Evolutionary conservation across 164 flowering plant species (phyloP), one percentile per base, ranked within the genome.

Genomic region (Annona cherimola): DNA sequence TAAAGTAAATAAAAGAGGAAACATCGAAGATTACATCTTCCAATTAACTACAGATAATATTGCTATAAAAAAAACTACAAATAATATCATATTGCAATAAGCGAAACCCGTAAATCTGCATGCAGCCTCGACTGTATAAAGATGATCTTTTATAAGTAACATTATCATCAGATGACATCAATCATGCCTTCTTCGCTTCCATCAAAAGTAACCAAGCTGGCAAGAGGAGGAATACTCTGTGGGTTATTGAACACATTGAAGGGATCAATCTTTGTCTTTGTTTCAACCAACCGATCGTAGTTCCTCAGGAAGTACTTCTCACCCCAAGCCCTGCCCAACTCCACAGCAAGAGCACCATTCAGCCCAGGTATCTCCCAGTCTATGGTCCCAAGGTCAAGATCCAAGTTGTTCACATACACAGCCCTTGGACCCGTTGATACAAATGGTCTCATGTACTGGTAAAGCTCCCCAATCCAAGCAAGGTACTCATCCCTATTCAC

Each of bases 151-250:
- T 1, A 26, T 26, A 26, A 26, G 35, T 26, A 26, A 26, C 35
- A 26, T 26, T 26, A 26, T 26, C 35, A 26, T 26, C 35, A 26
- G 35, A 26, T 26, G 35, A 26, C 35, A 26, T 26, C 35, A 26
- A 26, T 26, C 35, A 26, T 26, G 35, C 35, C 35, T 26, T 26
- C 35, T 26, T 26, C 35, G 35, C 35, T 26, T 26, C 35, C 35
- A 26, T 26, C 35, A 26, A 26, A 26, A 26, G 35, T 26, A 26
- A 26, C 35, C 35, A 26, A n/a, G n/a, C n/a, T n/a, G n/a, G n/a
- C n/a, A n/a, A n/a, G n/a, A n/a, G 87, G 87, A 69, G 89, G 89
- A 75, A 87, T 85, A 16, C 89, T 83, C 50, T 86, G 91, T 60
- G 79, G 84, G 76, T 84, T 80, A 1, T 43, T 66, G 42, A 87